Evolutionary conservation across 306 rosid species (phyloP), one percentile per base, ranked within the genome.

Genomic region (Vigna unguiculata): DNA sequence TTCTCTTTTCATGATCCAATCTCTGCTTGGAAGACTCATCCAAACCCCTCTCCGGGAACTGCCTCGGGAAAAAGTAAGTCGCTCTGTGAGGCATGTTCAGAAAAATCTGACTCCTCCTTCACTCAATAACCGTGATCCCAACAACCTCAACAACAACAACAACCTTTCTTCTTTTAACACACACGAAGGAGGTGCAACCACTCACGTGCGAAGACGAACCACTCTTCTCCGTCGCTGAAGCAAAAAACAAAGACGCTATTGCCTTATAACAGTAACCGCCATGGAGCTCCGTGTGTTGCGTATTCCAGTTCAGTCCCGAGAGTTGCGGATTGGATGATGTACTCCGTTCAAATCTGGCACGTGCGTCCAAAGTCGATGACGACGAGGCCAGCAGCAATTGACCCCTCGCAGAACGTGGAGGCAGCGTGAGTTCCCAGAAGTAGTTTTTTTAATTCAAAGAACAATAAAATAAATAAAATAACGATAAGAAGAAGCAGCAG

Each of bases 21-120:
- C 11, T 54, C 71, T 78, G 87, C 63, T 86, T 88, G 5, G 91
- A 79, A 7, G 92, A 84, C 28, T 85, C 89, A 45, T 87, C 93
- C 21, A 85, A 83, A 20, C 88, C 74, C 21, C 88, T 85, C 40
- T 96, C 98, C 2, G 96, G 93, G 36, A 96, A 92, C 54, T 91
- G 97, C 93, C 99, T 86, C 1, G 98, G 99, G 75, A 96, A 96
- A 88, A 96, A 80, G 97, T 96, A 96, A 72, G 99, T 96, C 3
- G 97, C 91, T 66, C 89, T 89, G 83, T 96, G 98, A 81, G 99
- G 99, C 99, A 96, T 95, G 77, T 71, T 69, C 82, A 78, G 24
- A 51, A 16, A 51, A 51, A 51, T 7, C 12, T 51, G 2, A 17
- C 12, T 9, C 0, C 9, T 58, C 20, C 40, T 38, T 72, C 72